Conservation (phyloP, 371 early-diverging fungal genomes). For the Rhizopus delemar region DNA sequence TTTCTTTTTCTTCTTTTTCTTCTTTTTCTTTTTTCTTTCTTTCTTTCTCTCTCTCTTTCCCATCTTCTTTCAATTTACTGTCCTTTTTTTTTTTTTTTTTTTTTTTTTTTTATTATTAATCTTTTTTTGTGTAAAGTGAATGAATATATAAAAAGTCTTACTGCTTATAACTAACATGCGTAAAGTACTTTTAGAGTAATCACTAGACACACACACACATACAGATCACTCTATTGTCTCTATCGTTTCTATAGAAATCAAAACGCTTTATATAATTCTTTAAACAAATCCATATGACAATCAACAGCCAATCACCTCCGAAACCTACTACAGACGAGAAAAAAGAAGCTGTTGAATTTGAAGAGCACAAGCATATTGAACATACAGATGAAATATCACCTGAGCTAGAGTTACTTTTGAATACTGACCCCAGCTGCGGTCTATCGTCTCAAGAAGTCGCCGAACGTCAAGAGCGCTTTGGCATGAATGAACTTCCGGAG, state of each 20-base stretch:
- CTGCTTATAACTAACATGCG: background rate
- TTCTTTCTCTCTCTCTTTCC: too few species aligned
- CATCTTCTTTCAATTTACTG: background rate
- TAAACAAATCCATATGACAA: background rate
- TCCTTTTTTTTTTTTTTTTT: too few species aligned
- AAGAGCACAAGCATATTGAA: conserved; percentile 35
- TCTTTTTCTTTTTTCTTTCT: background rate
- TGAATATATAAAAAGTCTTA: too few species aligned
- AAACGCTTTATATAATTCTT: too few species aligned
- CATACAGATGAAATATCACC: conserved; percentile 66
- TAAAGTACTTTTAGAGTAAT: background rate
- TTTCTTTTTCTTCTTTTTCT: background rate
- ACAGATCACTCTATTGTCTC: too few species aligned
- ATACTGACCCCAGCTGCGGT: conserved; percentile 66
- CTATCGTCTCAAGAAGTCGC: conserved; percentile 58
- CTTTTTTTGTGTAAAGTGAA: background rate
- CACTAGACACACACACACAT: too few species aligned
- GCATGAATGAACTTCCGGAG: conserved; percentile 75
- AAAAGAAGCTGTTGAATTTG: conserved; percentile 21
- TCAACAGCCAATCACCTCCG: conserved; percentile 22
- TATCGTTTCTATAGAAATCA: too few species aligned
- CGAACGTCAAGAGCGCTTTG: conserved; percentile 61
- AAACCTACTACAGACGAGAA: conserved; percentile 18
- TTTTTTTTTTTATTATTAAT: too few species aligned
- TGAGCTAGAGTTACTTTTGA: conserved; percentile 67